These are phyloP conservation scores for Salix brachista DNA, from an alignment of 345 rosid species.

Conservation along the genomic window DNA sequence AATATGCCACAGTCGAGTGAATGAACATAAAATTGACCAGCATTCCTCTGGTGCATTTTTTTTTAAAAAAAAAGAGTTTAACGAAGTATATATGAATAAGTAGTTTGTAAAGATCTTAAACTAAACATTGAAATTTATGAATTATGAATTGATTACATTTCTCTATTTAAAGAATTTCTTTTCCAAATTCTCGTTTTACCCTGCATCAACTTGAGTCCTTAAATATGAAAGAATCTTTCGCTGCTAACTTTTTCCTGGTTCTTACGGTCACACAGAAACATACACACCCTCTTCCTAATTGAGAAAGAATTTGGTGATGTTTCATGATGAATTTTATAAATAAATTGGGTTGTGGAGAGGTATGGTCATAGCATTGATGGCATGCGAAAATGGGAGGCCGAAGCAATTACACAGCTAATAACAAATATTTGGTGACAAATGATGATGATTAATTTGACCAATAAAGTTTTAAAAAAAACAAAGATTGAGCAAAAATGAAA, in stretches of 20 bases:
- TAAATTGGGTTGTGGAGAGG: background rate
- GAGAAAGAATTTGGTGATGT: background rate
- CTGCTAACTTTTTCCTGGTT: background rate
- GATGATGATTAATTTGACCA: background rate
- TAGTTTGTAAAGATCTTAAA: background rate
- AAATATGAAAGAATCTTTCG: background rate
- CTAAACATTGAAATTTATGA: background rate
- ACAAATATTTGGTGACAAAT: background rate
- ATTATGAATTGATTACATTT: background rate
- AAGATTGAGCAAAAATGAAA: background rate
- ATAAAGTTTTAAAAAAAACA: background rate
- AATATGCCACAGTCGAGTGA: too few species aligned
- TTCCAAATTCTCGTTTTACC: background rate
- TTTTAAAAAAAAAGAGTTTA: background rate
- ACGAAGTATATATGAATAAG: background rate
- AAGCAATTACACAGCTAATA: background rate
- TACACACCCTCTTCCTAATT: background rate
- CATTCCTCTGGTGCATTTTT: background rate
- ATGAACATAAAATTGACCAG: background rate
- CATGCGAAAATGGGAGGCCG: background rate
- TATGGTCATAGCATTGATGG: background rate
- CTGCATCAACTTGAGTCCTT: background rate
- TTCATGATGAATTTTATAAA: background rate
- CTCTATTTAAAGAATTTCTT: background rate
- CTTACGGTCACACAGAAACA: background rate